phyloP scores from a whole-genome alignment of 768 basidiomycete genomes.

The Boletus subcaerulescens region DNA sequence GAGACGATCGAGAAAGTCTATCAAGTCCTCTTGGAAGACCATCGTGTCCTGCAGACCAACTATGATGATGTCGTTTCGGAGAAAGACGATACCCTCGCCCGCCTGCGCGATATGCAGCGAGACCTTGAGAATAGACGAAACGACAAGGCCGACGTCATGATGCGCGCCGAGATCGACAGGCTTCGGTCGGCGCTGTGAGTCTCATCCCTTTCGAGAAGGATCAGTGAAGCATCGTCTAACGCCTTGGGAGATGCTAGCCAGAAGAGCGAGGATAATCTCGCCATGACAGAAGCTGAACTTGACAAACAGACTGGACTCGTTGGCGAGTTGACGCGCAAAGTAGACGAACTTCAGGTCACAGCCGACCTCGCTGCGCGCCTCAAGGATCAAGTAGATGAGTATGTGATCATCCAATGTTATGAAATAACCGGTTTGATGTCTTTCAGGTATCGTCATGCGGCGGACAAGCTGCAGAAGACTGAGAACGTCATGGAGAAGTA shows the following conservation, averaged over 20 bases:
- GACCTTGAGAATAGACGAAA: slow-evolving; percentile 59
- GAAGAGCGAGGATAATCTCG: slow-evolving; percentile 92
- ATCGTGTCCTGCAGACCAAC: slow-evolving; percentile 67
- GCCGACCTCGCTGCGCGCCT: slow-evolving; percentile 78
- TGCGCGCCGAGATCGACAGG: slow-evolving; percentile 79
- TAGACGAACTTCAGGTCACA: slow-evolving; percentile 74
- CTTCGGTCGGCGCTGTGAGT: slow-evolving; percentile 83
- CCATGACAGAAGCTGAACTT: slow-evolving; percentile 75
- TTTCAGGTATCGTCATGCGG: slow-evolving; percentile 81
- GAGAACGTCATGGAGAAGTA: slow-evolving; percentile 99
- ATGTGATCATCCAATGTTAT: neutral
- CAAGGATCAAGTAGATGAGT: slow-evolving; percentile 97
- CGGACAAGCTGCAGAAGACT: slow-evolving; percentile 87
- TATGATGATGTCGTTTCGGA: slow-evolving; percentile 77
- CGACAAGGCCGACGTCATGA: slow-evolving; percentile 72
- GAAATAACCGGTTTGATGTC: neutral
- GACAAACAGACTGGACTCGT: slow-evolving; percentile 72
- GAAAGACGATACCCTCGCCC: slow-evolving; percentile 68
- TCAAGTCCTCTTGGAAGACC: slow-evolving; percentile 70
- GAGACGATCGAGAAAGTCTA: slow-evolving; percentile 83
- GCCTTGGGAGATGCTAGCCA: slow-evolving; percentile 53
- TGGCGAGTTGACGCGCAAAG: slow-evolving; percentile 70
- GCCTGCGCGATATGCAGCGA: slow-evolving; percentile 56
- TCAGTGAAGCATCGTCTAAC: slow-evolving; percentile 20
- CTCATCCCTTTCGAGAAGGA: neutral